Base-by-base conservation (phyloP, 2,329 filamentous ascomycete species). In the Aspergillus latus region DNA sequence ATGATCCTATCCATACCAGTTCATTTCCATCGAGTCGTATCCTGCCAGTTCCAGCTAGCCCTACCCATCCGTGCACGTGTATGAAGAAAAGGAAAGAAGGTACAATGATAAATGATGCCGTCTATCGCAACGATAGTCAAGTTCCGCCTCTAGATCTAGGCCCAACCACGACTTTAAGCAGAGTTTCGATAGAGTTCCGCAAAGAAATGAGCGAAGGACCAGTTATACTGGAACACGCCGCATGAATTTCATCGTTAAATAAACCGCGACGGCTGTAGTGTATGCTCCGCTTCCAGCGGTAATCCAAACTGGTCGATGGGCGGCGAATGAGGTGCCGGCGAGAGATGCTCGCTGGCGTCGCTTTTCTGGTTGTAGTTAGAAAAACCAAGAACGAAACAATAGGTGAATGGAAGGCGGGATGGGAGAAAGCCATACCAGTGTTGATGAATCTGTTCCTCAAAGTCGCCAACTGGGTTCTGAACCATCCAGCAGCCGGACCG, bases 221-320 rank as follows among this genome's bases (percentile, higher is more conserved):
- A 43, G 29, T 6, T n/a, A 55, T 28, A 59, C 61, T 42, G 60
- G 58, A 29, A 69, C 52, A 11, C 57, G 68, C 39, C 64, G 67
- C 55, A 72, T 54, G 43, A 66, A 70, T 42, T 64, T 64, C 54
- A 72, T 64, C 0, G 70, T 71, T 10, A 72, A 61, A 50, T 66
- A 70, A 4, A 70, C 65, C 2, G 69, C 70, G 2, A 62, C 67
- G 54, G 65, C 60, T 4, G 65, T 69, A 7, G 70, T 72, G 57
- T 72, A 72, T 7, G 64, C 59, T 29, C 65, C 69, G 9, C 67
- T 69, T 1, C 54, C 65, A 9, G 67, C 70, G 3, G 69, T 64
- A 10, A 69, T 30, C 69, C 70, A 72, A 46, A 72, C 70, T 4
- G 70, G 70, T 44, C 60, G 63, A 48, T 72, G 70, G 26, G 65